Base-by-base conservation (phyloP, 2,329 filamentous ascomycete species). In the Zasmidium citrigriseum region DNA sequence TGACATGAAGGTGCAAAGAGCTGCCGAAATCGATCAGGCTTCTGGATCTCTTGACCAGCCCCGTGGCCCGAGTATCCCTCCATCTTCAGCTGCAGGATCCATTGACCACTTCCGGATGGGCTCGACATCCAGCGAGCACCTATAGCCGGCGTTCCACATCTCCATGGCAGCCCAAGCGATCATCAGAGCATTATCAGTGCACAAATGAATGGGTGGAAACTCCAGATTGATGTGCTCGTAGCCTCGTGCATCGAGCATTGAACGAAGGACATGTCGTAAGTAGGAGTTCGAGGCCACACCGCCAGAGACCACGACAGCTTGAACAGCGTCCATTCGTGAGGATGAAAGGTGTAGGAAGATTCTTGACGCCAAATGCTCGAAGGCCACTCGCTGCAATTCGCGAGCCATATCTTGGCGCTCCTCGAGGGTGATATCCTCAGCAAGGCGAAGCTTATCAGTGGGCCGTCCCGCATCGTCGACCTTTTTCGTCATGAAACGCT, bases 121-220 rank as follows among this genome's bases (percentile, higher is more conserved):
- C 48, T 82, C 72, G 57, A 87, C 82, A 22, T 78, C 80, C 56
- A 93, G 69, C 20, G 83, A 82, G 9, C 86, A 88, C 58, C 79
- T 76, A 80, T 85, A 93, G 0, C 93, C 93, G 1, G 84, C 85
- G 73, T 89, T 83, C 70, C 84, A 97, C 93, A 99, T 97, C 76
- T 98, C 93, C 64, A 93, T 83, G 0, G 89, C 95, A 1, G 93
- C 82, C 93, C 95, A 98, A 1, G 89, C 93, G 72, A 98, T 93
- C 95, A 99, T 99, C 49, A 92, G 91, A 12, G 95, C 95, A 74
- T 99, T 98, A 70, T 99, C 95, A 0, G 91, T 97, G 71, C 95
- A 98, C 54, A 93, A 80, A 45, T 81, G 79, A 10, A 84, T 75
- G 2, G 92, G 92, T n/a, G 95, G 93, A 55, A 89, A 89, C 25